These are phyloP conservation scores for Saksenaea vasiformis DNA, from an alignment of 371 early-diverging fungal species.

Conservation along the genomic window DNA sequence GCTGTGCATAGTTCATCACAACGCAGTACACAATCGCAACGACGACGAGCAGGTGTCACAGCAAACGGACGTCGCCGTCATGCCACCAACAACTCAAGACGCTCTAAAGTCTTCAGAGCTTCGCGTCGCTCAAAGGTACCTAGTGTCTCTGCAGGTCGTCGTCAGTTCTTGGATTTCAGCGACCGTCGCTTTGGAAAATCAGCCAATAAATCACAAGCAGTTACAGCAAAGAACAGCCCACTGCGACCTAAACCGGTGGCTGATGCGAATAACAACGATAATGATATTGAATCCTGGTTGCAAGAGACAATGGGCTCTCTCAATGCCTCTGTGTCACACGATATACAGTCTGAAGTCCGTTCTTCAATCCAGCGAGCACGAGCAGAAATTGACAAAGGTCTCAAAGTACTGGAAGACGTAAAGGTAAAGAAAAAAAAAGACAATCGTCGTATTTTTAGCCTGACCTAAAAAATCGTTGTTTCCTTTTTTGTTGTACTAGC, in stretches of 20 bases:
- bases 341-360: constrained; percentile 29
- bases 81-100: neutral
- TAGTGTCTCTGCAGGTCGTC: neutral
- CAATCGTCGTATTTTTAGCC: neutral
- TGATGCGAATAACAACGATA: constrained; percentile 7
- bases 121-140: constrained; percentile 23
- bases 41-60: neutral
- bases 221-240: neutral
- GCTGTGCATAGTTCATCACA: neutral
- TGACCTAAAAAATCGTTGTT: neutral
- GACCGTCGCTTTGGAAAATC: neutral
- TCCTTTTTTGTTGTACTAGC: neutral
- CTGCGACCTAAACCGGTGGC: neutral
- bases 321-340: constrained; percentile 21
- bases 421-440: constrained; percentile 13
- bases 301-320: constrained; percentile 22
- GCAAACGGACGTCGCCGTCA: neutral
- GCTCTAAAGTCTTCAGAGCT: constrained; percentile 17
- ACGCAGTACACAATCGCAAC: neutral
- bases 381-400: constrained; percentile 48
- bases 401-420: constrained; percentile 41
- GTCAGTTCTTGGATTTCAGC: neutral
- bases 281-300: constrained; percentile 25
- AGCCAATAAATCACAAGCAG: neutral
- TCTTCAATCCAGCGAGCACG: constrained; percentile 48